Base-by-base conservation (phyloP, 176 grass and related monocot genomes). In the Cenchrus fungigraminus region DNA sequence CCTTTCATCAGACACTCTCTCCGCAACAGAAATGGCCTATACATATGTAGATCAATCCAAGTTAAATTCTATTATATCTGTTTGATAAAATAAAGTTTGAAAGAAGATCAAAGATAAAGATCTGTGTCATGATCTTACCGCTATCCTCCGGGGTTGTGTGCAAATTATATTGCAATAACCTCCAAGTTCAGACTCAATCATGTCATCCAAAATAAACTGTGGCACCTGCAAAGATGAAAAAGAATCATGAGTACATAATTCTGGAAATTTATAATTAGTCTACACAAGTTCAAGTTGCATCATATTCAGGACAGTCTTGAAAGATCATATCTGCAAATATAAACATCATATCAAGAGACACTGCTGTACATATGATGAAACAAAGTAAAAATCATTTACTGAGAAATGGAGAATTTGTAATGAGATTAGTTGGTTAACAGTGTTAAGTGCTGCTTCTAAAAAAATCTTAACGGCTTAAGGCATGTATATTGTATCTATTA, bases 181-280 rank as follows among this genome's bases (percentile, higher is more conserved):
- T 70, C 95, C 95, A 59, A 88, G 87, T 45, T 87, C 95, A 86
- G 89, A 91, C 50, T 90, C 89, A 82, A 98, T 98, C 95, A 98
- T 98, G 79, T 98, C 91, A 86, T 98, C 95, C 83, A 98, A 88
- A 89, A 98, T 95, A 89, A 93, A 98, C 65, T 98, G 95, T 66
- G 95, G 95, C 15, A 95, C 89, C 95, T 98, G 72, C 78, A 93
- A 90, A 81, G 62, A 84, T 59, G 47, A 83, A 31, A 83, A 85
- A 70, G 46, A 74, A 60, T 71, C 58, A 81, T 78, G 51, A 86
- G n/a, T 11, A 20, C 6, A 66, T 67, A 76, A 17, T 73, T 65
- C 74, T 72, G 74, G 31, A 72, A 63, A 63, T 9, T 54, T 16
- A 42, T 17, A 83, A 62, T 29, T 29, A 64, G 71, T 6, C 20